phyloP scores from a whole-genome alignment of 2,329 filamentous ascomycete species.

The Aureobasidium leucospermi region DNA sequence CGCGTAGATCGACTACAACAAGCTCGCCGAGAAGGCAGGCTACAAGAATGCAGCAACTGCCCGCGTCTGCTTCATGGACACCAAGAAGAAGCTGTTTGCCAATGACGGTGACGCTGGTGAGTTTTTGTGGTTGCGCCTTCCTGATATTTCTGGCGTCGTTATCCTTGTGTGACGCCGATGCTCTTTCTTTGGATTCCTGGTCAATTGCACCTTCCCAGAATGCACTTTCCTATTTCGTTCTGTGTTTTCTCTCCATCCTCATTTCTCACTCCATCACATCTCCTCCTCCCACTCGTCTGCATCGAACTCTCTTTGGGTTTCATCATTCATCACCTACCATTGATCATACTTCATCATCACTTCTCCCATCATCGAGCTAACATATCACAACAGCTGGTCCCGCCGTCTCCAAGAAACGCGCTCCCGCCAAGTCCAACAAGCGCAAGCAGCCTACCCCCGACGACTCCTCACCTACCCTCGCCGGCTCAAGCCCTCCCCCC shows the following conservation, averaged over 20 bases:
- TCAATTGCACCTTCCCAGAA: too few species aligned
- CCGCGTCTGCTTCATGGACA: constrained; percentile 27
- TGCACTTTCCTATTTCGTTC: neutral
- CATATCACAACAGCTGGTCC: neutral
- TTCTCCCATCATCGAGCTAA: neutral
- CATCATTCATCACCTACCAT: neutral
- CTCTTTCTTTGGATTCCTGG: too few species aligned
- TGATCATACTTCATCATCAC: too few species aligned
- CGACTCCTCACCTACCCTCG: neutral
- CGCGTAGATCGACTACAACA: constrained; percentile 32
- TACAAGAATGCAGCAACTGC: constrained; percentile 33
- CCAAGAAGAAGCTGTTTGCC: constrained; percentile 37
- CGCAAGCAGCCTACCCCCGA: neutral
- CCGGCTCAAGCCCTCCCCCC: neutral
- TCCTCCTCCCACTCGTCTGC: too few species aligned
- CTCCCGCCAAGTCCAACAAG: neutral
- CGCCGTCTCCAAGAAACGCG: neutral
- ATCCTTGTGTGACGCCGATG: too few species aligned
- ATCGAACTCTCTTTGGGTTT: neutral
- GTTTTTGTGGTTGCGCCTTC: neutral
- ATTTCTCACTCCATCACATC: too few species aligned
- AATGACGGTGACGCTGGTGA: constrained; percentile 20
- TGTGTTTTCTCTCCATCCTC: neutral
- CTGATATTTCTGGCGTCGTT: too few species aligned
- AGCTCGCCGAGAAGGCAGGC: constrained; percentile 28